phyloP scores from a whole-genome alignment of 768 basidiomycete species.

The Lentinula lateritia region DNA sequence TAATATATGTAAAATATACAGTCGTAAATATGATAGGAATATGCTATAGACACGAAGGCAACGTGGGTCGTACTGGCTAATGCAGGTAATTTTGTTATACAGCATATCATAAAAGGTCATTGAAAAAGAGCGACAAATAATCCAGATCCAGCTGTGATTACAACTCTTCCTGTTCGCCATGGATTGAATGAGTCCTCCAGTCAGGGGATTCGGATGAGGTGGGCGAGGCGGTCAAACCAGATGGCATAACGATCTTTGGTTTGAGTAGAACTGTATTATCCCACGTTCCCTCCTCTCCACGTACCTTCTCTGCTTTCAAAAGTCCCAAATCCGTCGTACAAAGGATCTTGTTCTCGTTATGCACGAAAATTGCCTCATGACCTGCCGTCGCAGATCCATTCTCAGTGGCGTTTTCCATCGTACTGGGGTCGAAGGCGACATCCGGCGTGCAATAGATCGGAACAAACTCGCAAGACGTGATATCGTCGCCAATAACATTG shows the following conservation, averaged over 20 bases:
- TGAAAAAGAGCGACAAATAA: not conserved
- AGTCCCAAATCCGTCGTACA: slow-evolving; percentile 58
- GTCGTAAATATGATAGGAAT: not conserved
- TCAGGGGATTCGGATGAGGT: not conserved
- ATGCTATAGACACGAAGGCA: not conserved
- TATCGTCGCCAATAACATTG: slow-evolving; percentile 52
- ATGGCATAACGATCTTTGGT: slow-evolving; percentile 50
- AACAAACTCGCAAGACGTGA: slow-evolving; percentile 54
- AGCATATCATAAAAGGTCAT: not conserved
- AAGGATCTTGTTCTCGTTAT: slow-evolving; percentile 24
- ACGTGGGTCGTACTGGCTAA: not conserved
- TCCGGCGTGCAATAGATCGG: slow-evolving; percentile 39
- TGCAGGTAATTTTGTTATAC: not conserved
- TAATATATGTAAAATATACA: not conserved
- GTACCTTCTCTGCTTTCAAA: slow-evolving; percentile 28
- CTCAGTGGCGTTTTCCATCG: slow-evolving; percentile 43
- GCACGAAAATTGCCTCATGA: not conserved
- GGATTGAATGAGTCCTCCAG: not conserved
- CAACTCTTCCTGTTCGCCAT: not conserved
- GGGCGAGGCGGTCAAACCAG: slow-evolving; percentile 20
- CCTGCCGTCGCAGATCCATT: not conserved
- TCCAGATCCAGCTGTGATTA: not conserved
- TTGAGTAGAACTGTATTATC: slow-evolving; percentile 42
- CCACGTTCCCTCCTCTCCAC: slow-evolving; percentile 41
- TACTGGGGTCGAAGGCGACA: slow-evolving; percentile 28